These are phyloP conservation scores for Penicillium expansum DNA, from an alignment of 2,329 filamentous ascomycete species.

Conservation along the genomic window DNA sequence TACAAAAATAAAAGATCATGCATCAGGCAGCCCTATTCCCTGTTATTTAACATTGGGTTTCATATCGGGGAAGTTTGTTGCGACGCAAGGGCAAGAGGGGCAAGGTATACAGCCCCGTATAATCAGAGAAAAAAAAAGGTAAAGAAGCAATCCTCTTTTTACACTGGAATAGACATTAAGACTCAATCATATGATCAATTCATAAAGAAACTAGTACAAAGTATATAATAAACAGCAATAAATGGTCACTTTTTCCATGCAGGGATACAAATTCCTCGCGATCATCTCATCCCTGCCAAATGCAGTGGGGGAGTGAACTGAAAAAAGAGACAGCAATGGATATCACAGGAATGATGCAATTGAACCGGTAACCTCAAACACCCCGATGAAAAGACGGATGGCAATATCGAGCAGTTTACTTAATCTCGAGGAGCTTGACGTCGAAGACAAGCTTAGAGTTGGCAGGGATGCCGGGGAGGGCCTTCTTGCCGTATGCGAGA, in stretches of 20 bases:
- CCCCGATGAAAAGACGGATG: constrained; percentile 20
- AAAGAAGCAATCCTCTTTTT: background rate
- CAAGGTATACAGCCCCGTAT: background rate
- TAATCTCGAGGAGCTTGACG: constrained; percentile 79
- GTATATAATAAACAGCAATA: constrained; percentile 15
- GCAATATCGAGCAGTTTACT: constrained; percentile 52
- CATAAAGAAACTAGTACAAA: constrained; percentile 13
- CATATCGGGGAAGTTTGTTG: background rate
- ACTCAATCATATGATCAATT: constrained; percentile 15
- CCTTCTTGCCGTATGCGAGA: constrained; percentile 85
- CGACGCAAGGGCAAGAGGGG: background rate
- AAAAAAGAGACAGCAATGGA: constrained; percentile 35
- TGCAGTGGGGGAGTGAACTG: constrained; percentile 29
- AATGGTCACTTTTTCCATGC: constrained; percentile 25
- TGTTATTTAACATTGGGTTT: background rate
- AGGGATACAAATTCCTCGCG: constrained; percentile 23
- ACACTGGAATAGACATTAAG: background rate
- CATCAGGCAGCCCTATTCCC: background rate
- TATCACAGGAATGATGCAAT: constrained; percentile 36
- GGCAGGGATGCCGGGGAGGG: constrained; percentile 76
- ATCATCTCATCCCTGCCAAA: constrained; percentile 37
- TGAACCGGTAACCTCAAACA: constrained; percentile 30
- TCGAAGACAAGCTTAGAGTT: constrained; percentile 95
- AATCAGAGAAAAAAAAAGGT: background rate
- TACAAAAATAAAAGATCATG: background rate